Base-by-base conservation (phyloP, 768 basidiomycete genomes). In the Podaxis sp. region DNA sequence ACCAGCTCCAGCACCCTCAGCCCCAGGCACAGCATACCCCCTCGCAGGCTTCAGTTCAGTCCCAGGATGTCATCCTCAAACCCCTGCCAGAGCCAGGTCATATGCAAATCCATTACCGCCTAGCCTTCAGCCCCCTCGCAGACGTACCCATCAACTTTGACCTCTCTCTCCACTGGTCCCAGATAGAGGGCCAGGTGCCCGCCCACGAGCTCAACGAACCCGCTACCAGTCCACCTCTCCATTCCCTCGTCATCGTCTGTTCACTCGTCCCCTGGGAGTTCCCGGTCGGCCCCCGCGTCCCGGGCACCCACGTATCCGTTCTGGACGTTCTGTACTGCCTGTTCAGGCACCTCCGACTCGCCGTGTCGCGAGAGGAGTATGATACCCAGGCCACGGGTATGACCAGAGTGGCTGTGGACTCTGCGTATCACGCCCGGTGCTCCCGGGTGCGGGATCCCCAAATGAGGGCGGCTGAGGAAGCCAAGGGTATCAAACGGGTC, bases 401-500 rank as follows among this genome's bases (percentile, higher is more conserved):
- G 2, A 60, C 64, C 17, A 73, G 71, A 24, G 68, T 71, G 9
- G 71, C 71, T 13, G 80, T 87, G 17, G 72, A 80, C 22, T 67
- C 62, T 0, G 83, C 84, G 2, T 88, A 82, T 70, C 80, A 75
- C 53, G 54, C 57, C 3, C 77, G 85, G 5, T 80, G 77, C 56
- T 66, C 66, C 6, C 72, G 74, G 8, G 72, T 80, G 24, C 55
- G 65, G 0, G 73, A 78, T 17, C 64, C 70, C 1, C 73, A 69
- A 52, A 70, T 63, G 1, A 71, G 74, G 22, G 72, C 67, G 19
- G 67, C 73, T 33, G 82, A 84, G 69, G 69, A 77, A 66, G 68
- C 65, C 17, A 82, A 82, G 70, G 84, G 83, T 0, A 74, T 87
- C 50, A 84, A 82, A 69, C 76, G 81, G 61, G 76, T 88, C 1